phyloP scores from a whole-genome alignment of 345 rosid species.

The Brassica napus region DNA sequence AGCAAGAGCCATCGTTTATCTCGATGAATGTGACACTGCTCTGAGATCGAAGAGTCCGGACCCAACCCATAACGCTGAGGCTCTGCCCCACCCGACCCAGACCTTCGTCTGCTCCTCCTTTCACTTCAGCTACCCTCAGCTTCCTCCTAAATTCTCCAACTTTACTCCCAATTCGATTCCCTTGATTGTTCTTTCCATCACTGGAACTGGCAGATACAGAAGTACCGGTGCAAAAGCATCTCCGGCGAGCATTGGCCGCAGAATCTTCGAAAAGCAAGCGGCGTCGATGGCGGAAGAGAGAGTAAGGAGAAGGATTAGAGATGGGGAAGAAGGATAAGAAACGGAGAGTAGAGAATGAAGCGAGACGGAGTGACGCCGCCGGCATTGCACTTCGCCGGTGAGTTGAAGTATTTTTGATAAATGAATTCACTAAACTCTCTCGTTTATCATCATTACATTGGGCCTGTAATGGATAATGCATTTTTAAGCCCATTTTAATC shows the following conservation, averaged over 20 bases:
- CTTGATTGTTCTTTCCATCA: constrained; percentile 13
- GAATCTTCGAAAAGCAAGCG: background rate
- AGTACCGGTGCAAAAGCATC: constrained; percentile 33
- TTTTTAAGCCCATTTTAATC: background rate
- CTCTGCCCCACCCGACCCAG: constrained; percentile 61
- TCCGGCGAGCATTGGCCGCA: constrained; percentile 31
- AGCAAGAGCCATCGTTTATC: constrained; percentile 96
- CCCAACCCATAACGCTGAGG: constrained; percentile 80
- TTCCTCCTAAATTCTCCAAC: constrained; percentile 66
- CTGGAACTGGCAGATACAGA: constrained; percentile 31
- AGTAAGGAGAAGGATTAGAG: background rate
- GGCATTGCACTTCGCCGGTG: constrained; percentile 11
- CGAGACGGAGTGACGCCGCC: constrained; percentile 40
- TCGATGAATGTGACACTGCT: constrained; percentile 83
- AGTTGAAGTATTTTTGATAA: background rate
- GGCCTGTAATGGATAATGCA: background rate
- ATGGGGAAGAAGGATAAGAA: constrained; percentile 31
- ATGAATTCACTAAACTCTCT: background rate
- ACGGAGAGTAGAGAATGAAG: constrained; percentile 28
- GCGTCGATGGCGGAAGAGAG: constrained; percentile 7
- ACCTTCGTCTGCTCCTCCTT: constrained; percentile 73
- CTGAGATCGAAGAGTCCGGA: constrained; percentile 84
- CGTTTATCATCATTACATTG: background rate
- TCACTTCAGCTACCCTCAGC: constrained; percentile 72
- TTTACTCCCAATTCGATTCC: constrained; percentile 15